These are phyloP conservation scores for Phytopythium chamaehyphon DNA, from an alignment of 352 stramenopile genomes.

Conservation along the genomic window DNA sequence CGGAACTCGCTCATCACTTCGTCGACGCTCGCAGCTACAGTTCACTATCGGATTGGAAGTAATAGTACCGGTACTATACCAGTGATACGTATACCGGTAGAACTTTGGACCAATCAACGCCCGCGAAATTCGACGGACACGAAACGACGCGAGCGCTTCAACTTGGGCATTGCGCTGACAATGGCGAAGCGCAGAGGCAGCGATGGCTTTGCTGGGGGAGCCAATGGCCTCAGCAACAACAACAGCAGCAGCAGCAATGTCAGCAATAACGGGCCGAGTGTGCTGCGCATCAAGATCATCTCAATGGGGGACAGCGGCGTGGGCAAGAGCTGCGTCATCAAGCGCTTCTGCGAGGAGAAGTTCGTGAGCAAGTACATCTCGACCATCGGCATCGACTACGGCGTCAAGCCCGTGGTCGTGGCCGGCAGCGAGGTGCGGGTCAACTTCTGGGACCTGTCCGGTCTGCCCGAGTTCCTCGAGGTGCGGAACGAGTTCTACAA, in stretches of 20 bases:
- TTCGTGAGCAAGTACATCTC: conserved; percentile 96
- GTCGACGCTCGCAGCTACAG: no score
- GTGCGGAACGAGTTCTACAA: conserved; percentile 98
- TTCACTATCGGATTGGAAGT: no score
- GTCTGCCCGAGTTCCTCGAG: conserved; percentile 91
- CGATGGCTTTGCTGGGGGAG: not conserved
- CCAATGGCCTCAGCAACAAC: conserved; percentile 14
- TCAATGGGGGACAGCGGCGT: conserved; percentile 88
- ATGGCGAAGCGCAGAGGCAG: conserved; percentile 4
- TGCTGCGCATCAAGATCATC: conserved; percentile 92
- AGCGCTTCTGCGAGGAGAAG: conserved; percentile 94
- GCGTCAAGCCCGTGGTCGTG: conserved; percentile 88
- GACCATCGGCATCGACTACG: conserved; percentile 96
- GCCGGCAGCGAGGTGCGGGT: conserved; percentile 72
- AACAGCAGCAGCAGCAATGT: conserved; percentile 26
- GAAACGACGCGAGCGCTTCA: conserved; percentile 1
- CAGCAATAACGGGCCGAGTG: conserved; percentile 24
- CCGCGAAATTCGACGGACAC: not conserved
- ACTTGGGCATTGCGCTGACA: no score
- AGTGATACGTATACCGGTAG: no score
- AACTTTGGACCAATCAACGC: no score
- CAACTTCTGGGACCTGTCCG: conserved; percentile 95
- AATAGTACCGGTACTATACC: no score
- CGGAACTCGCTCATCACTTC: conserved; percentile 53
- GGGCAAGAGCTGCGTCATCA: conserved; percentile 95